Evolutionary conservation across 345 rosid genomes (phyloP).

Genomic region (Eucalyptus polyanthemos): DNA sequence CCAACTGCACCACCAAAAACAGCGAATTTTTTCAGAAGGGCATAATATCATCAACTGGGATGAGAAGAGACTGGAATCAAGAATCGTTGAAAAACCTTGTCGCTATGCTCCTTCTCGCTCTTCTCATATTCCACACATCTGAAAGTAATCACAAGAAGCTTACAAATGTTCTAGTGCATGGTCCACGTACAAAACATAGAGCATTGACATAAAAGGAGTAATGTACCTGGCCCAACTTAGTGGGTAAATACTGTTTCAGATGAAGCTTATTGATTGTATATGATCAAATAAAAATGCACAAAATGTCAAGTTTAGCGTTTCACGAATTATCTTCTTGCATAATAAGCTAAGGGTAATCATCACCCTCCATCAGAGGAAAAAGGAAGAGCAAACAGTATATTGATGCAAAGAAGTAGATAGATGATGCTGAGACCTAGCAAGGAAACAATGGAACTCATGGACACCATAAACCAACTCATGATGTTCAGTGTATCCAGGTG

Average conservation of each 20-base stretch:
- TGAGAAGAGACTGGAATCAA: neutral
- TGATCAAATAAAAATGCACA: neutral
- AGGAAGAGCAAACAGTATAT: neutral
- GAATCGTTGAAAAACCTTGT: constrained; percentile 31
- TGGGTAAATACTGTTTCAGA: neutral
- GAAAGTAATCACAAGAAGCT: neutral
- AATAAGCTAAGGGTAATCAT: neutral
- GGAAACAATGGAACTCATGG: neutral
- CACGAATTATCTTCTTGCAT: neutral
- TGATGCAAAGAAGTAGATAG: neutral
- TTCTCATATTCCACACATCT: constrained; percentile 62
- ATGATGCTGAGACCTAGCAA: neutral
- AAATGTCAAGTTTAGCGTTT: neutral
- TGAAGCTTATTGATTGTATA: neutral
- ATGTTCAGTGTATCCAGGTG: neutral
- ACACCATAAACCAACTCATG: neutral
- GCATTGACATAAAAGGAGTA: neutral
- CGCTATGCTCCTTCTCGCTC: constrained; percentile 36
- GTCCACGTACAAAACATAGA: neutral
- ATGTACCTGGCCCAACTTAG: neutral
- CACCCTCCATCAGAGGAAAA: neutral
- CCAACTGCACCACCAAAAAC: constrained; percentile 21
- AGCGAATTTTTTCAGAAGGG: neutral
- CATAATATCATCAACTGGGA: neutral
- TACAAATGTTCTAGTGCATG: neutral